These are phyloP conservation scores for Leptodontidium sp. DNA, from an alignment of 2,329 filamentous ascomycete species.

Conservation along the genomic window DNA sequence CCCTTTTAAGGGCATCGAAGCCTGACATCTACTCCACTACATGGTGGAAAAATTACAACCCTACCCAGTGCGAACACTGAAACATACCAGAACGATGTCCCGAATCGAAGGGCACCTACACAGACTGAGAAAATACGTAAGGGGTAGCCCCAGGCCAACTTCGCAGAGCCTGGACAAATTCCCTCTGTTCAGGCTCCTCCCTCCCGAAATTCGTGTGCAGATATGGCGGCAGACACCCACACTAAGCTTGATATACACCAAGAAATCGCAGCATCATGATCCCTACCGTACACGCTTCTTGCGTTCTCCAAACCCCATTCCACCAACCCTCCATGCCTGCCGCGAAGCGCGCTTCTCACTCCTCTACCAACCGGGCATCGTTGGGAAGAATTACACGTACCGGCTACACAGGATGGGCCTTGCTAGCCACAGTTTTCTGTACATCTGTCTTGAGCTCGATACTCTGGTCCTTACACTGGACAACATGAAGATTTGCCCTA, in stretches of 20 bases:
- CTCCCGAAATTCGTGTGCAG: background rate
- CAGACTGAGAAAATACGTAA: no score
- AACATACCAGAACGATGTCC: no score
- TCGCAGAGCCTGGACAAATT: background rate
- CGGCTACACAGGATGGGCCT: background rate
- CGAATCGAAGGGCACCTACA: no score
- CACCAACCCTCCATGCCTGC: background rate
- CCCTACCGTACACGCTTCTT: background rate
- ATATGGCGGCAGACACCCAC: background rate
- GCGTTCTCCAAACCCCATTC: background rate
- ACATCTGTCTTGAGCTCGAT: background rate
- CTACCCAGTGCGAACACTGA: no score
- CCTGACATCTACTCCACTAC: no score
- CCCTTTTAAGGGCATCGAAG: no score
- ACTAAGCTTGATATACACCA: background rate
- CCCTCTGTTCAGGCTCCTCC: background rate
- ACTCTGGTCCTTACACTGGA: background rate
- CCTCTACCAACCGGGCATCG: background rate
- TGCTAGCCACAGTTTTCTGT: background rate
- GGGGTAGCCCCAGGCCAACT: no score
- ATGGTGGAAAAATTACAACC: no score
- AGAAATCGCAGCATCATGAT: no score
- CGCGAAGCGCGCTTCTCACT: slow-evolving; percentile 1
- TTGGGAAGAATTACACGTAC: background rate
- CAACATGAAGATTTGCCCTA: background rate